These are phyloP conservation scores for Wickerhamiella shivajii DNA, from an alignment of 805 yeast species.

Conservation along the genomic window DNA sequence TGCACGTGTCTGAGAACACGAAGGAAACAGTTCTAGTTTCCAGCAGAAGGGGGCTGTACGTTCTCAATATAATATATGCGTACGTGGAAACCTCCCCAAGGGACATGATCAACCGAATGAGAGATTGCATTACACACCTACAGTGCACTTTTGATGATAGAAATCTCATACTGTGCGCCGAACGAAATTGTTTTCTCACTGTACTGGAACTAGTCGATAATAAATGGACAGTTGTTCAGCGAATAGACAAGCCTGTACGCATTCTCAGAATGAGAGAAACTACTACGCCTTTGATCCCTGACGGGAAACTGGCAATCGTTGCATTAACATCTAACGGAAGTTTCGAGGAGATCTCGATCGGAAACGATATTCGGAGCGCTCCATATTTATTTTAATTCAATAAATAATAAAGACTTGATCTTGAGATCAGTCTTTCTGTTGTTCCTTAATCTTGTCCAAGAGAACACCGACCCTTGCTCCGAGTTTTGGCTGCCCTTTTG, in stretches of 20 bases:
- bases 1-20: neutral
- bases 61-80: neutral
- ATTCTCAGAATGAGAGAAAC: constrained; percentile 1
- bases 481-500: constrained; percentile 77
- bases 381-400: constrained; percentile 2
- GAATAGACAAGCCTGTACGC: constrained; percentile 2
- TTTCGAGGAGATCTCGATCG: constrained; percentile 1
- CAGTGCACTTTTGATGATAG: neutral
- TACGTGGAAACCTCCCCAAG: neutral
- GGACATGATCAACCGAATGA: constrained; percentile 4
- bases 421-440: neutral
- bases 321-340: constrained; percentile 6
- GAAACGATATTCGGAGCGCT: neutral
- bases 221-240: constrained; percentile 1
- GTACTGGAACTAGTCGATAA: neutral
- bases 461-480: constrained; percentile 73
- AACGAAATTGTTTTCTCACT: constrained; percentile 3
- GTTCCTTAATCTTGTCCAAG: constrained; percentile 53
- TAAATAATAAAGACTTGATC: neutral
- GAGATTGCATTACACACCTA: constrained; percentile 4
- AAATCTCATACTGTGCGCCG: constrained; percentile 2
- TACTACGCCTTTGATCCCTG: neutral
- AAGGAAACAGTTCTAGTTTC: neutral
- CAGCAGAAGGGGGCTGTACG: constrained; percentile 3
- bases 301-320: neutral